Conservation (phyloP, 768 basidiomycete genomes). For the Lactarius vividus region DNA sequence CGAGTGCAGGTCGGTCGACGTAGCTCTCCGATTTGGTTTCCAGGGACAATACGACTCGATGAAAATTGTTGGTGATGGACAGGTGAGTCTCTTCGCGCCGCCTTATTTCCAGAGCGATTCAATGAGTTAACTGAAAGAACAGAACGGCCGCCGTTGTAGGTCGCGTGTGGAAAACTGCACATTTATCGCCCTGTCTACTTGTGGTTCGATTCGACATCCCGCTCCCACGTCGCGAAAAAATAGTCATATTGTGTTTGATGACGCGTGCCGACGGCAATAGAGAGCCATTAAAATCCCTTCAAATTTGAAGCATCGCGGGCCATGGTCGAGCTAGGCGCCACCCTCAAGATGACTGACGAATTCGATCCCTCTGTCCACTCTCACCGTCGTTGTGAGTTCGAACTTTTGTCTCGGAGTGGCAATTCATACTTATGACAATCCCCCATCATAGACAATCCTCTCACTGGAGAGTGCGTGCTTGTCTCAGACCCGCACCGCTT, state of each 20-base stretch:
- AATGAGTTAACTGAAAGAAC: not conserved
- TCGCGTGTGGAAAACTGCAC: not conserved
- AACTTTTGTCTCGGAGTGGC: not conserved
- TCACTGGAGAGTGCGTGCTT: slow-evolving; percentile 71
- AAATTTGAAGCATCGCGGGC: not conserved
- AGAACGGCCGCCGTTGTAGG: not conserved
- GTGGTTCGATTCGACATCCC: not conserved
- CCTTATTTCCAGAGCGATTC: not conserved
- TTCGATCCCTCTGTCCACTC: slow-evolving; percentile 24
- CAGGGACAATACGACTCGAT: not conserved
- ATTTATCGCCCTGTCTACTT: not conserved
- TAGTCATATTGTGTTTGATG: not conserved
- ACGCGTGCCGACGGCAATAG: slow-evolving; percentile 5
- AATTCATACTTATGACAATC: not conserved
- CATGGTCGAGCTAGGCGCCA: not conserved
- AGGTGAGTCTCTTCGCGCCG: not conserved
- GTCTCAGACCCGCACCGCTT: slow-evolving; percentile 82
- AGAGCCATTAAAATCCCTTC: not conserved
- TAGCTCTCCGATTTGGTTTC: not conserved
- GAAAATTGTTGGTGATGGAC: not conserved
- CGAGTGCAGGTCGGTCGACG: not conserved
- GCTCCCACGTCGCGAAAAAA: slow-evolving; percentile 7
- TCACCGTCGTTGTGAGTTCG: slow-evolving; percentile 25
- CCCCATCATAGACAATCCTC: slow-evolving; percentile 67
- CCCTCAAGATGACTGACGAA: slow-evolving; percentile 15